A percentile compares a stretch with the other conserved stretches of the same genome.
Evolutionary conservation across 2,329 filamentous ascomycete genomes (phyloP).

Genomic region (Diaporthe australafricana): DNA sequence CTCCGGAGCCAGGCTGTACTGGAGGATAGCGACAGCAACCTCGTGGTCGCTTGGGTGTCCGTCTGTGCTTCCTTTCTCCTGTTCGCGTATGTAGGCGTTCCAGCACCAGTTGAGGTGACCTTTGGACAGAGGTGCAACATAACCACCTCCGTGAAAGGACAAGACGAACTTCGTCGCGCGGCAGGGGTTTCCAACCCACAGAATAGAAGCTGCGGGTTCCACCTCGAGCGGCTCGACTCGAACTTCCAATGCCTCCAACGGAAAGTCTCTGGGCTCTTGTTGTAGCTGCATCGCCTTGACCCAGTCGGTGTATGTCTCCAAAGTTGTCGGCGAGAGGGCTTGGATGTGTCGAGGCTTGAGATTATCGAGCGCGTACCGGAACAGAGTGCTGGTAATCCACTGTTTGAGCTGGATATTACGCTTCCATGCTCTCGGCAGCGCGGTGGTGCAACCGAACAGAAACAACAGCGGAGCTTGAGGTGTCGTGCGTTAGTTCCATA

Average conservation of each 20-base stretch:
- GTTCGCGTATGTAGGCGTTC: constrained; percentile 42
- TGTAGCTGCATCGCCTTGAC: not conserved
- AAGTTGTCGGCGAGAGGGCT: not conserved
- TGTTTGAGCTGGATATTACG: not conserved
- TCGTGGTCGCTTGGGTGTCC: constrained; percentile 27
- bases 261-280: not conserved
- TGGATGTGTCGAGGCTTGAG: not conserved
- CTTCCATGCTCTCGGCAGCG: constrained; percentile 8
- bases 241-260: not conserved
- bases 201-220: constrained; percentile 28
- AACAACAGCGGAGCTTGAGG: not conserved
- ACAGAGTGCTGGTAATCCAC: not conserved
- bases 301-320: not conserved
- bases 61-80: constrained; percentile 37
- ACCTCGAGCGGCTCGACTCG: not conserved
- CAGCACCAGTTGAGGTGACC: constrained; percentile 45
- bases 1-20: constrained; percentile 49
- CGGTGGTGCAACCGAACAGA: not conserved
- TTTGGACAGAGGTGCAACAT: constrained; percentile 37
- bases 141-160: constrained; percentile 46
- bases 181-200: constrained; percentile 45
- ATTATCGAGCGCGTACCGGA: not conserved
- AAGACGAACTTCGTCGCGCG: constrained; percentile 45
- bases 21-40: constrained; percentile 42
- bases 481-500: not conserved